Percentiles rank a stretch among this genome's conserved stretches.
phyloP scores from a whole-genome alignment of 768 basidiomycete species.

The Psilocybe sp. region DNA sequence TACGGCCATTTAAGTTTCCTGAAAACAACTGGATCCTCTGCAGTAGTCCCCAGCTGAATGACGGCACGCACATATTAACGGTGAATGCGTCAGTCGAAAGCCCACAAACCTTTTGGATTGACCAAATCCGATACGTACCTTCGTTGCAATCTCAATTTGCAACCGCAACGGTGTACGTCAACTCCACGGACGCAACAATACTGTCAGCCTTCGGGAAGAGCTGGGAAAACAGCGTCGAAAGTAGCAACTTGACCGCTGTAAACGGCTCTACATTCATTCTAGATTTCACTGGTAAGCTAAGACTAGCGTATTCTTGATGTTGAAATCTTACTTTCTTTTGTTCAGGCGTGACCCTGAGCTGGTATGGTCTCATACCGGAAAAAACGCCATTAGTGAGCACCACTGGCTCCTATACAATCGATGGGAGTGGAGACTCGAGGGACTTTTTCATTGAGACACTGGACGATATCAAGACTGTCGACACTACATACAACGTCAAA shows the following conservation, averaged over 20 bases:
- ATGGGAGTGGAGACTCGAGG: slow-evolving; percentile 10
- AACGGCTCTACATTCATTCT: slow-evolving; percentile 13
- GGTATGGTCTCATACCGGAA: slow-evolving; percentile 21
- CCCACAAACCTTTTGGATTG: slow-evolving; percentile 25
- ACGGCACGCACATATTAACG: slow-evolving; percentile 22
- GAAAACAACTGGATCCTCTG: slow-evolving; percentile 20
- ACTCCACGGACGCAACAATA: slow-evolving; percentile 18
- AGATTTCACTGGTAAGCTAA: slow-evolving; percentile 20
- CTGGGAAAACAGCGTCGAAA: slow-evolving; percentile 17
- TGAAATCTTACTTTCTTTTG: not conserved
- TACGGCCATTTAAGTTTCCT: not conserved
- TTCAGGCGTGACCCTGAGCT: slow-evolving; percentile 19
- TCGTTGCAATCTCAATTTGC: slow-evolving; percentile 13
- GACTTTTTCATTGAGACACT: slow-evolving; percentile 20
- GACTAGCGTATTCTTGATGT: not conserved
- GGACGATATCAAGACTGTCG: no score
- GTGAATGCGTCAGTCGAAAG: slow-evolving; percentile 17
- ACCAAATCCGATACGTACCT: slow-evolving; percentile 23
- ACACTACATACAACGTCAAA: slow-evolving; percentile 19
- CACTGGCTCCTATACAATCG: slow-evolving; percentile 19
- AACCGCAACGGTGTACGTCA: slow-evolving; percentile 14
- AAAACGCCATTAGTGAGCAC: slow-evolving; percentile 14
- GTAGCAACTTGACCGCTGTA: slow-evolving; percentile 15
- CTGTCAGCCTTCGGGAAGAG: slow-evolving; percentile 13
- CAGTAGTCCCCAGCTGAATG: slow-evolving; percentile 10